These are phyloP conservation scores for Ophiostoma ips DNA, from an alignment of 2,329 filamentous ascomycete species.

Conservation along the genomic window DNA sequence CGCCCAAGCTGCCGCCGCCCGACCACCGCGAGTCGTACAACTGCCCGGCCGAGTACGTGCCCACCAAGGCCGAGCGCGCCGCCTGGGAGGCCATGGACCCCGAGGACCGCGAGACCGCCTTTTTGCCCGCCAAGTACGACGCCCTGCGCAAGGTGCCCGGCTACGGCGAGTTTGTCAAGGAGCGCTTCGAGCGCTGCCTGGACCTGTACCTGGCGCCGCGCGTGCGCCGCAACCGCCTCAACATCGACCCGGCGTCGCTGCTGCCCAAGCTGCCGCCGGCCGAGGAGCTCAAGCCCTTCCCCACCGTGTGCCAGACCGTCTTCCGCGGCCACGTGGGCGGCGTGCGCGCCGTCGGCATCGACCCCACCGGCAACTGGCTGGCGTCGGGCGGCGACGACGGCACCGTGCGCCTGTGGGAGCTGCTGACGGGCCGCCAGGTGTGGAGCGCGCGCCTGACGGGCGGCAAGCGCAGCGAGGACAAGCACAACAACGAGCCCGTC, in stretches of 20 bases:
- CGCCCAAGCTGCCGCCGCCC: constrained; percentile 83
- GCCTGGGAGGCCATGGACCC: constrained; percentile 76
- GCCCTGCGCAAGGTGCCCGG: constrained; percentile 84
- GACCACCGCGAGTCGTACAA: constrained; percentile 87
- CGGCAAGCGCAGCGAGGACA: constrained; percentile 26
- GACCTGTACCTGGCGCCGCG: constrained; percentile 91
- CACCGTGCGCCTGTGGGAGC: constrained; percentile 78
- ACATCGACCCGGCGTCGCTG: constrained; percentile 88
- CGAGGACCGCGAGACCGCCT: constrained; percentile 83
- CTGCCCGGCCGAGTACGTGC: constrained; percentile 86
- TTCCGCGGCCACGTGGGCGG: constrained; percentile 82
- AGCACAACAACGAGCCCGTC: constrained; percentile 51
- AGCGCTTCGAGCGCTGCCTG: constrained; percentile 88
- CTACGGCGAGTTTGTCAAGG: constrained; percentile 81
- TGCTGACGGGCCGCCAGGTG: constrained; percentile 72
- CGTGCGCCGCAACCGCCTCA: constrained; percentile 82
- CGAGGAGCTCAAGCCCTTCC: constrained; percentile 89
- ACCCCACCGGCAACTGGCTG: constrained; percentile 72
- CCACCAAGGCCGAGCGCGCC: constrained; percentile 68
- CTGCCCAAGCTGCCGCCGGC: constrained; percentile 87
- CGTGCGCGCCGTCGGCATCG: constrained; percentile 71
- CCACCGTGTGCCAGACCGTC: constrained; percentile 73
- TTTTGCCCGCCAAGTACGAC: constrained; percentile 67
- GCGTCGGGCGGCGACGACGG: constrained; percentile 93
- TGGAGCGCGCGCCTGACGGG: constrained; percentile 70